phyloP scores from a whole-genome alignment of 2,329 filamentous ascomycete genomes.

The Penicillium corylophilum region DNA sequence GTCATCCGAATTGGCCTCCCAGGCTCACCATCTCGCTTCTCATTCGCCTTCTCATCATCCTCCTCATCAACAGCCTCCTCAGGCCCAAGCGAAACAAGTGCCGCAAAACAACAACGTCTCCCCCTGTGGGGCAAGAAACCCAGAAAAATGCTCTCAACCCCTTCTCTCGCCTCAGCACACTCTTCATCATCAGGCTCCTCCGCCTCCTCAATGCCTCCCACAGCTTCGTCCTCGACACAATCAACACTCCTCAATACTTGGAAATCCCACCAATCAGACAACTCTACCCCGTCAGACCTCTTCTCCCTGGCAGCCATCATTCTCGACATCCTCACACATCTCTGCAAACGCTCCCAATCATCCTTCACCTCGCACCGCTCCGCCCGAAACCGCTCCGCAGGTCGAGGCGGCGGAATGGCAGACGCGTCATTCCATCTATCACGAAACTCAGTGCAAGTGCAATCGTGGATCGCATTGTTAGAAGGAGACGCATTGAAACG shows the following conservation, averaged over 20 bases:
- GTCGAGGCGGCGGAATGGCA: slow-evolving; percentile 49
- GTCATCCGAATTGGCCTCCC: slow-evolving; percentile 35
- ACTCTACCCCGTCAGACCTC: slow-evolving; percentile 50
- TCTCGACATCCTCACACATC: slow-evolving; percentile 59
- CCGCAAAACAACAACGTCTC: slow-evolving; percentile 12
- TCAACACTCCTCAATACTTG: slow-evolving; percentile 34
- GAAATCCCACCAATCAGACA: slow-evolving; percentile 36
- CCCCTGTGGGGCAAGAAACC: slow-evolving; percentile 26
- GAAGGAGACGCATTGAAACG: slow-evolving; percentile 49
- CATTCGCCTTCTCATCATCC: slow-evolving; percentile 34
- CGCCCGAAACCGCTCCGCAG: slow-evolving; percentile 51
- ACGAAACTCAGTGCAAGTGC: slow-evolving; percentile 53
- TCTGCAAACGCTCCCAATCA: slow-evolving; percentile 57
- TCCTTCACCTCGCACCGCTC: slow-evolving; percentile 58
- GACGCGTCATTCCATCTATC: slow-evolving; percentile 59
- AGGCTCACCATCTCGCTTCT: slow-evolving; percentile 31
- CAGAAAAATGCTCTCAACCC: slow-evolving; percentile 27
- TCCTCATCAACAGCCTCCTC: slow-evolving; percentile 27
- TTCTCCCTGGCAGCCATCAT: slow-evolving; percentile 60
- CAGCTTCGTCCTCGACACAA: slow-evolving; percentile 3
- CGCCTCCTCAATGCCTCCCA: neutral
- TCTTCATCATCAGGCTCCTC: slow-evolving; percentile 11
- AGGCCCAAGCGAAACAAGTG: neutral
- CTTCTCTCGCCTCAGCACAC: slow-evolving; percentile 29
- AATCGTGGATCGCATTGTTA: slow-evolving; percentile 55